Evolutionary conservation across 2,329 filamentous ascomycete species (phyloP), one percentile per base, ranked within the genome.

Genomic region (Colletotrichum nymphaeae): DNA sequence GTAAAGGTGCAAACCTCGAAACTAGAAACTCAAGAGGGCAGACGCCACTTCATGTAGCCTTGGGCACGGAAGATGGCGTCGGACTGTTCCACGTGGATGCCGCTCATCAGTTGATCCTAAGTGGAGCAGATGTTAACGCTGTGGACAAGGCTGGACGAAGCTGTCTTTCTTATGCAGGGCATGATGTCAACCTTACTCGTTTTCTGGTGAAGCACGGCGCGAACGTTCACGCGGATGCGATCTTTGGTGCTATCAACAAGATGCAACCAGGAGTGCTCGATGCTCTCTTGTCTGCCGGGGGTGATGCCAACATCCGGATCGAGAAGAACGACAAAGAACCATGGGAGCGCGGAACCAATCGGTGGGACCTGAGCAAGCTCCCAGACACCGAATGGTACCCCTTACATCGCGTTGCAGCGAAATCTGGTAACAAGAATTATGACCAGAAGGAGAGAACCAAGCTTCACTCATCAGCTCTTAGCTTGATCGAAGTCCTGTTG

Each of bases 181-280:
- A 67, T n/a, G 63, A 71, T n/a, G 49, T 30, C 6, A 56, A 69
- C 4, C 58, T 76, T 52, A 24, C 65, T 7, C 19, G 62, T 12
- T 30, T 75, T 0, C 56, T 75, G 14, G 30, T 63, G 3, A 30
- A 35, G 28, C 68, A 73, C 11, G 75, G 73, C 5, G 76, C 73
- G 22, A 63, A 3, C 2, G 70, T 76, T 16, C 74, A 67, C 3
- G 58, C 42, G 0, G 67, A 74, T 19, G 72, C 71, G 0, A 11
- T 79, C 3, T 75, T 78, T 26, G 64, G 69, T 4, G 76, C 77
- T 0, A 75, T 80, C 24, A 56, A 69, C 4, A 37, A 56, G 3
- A 19, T 52, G 9, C 69, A 76, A n/a, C 24, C 58, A 1, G 59
- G 16, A 9, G 59, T 64, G 24, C 67, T 69, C 9, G 24, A 58